These are phyloP conservation scores for Pichia thaimueangensis DNA, from an alignment of 805 yeast genomes.

Conservation along the genomic window DNA sequence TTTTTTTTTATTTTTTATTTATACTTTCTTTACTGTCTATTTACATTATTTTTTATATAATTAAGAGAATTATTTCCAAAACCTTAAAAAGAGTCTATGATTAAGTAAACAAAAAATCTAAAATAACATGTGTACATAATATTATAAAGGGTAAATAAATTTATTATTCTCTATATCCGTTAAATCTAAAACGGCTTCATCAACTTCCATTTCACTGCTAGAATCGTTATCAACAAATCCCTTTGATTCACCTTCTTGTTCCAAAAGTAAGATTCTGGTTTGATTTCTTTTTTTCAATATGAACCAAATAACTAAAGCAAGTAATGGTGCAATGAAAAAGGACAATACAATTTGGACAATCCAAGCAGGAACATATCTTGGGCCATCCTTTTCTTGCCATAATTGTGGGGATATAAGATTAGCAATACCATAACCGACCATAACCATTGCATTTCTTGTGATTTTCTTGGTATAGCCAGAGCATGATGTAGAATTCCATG, in stretches of 20 bases:
- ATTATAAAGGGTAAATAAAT: constrained; percentile 42
- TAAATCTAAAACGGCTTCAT: constrained; percentile 42
- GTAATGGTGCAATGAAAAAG: constrained; percentile 39
- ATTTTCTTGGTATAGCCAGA: constrained; percentile 47
- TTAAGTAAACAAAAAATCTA: not conserved
- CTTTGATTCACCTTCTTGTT: constrained; percentile 17
- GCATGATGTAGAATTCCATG: constrained; percentile 27
- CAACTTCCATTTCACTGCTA: constrained; percentile 24
- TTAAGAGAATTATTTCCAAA: too few species aligned
- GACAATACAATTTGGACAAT: constrained; percentile 49
- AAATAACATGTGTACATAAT: too few species aligned
- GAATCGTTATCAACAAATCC: constrained; percentile 26
- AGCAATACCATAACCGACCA: constrained; percentile 43
- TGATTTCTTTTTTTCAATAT: constrained; percentile 41
- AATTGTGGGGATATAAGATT: constrained; percentile 53
- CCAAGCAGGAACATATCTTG: constrained; percentile 47
- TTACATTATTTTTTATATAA: too few species aligned
- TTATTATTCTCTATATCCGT: constrained; percentile 48
- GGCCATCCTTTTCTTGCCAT: constrained; percentile 45
- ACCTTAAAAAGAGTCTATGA: not conserved
- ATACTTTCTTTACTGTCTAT: not conserved
- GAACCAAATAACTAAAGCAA: constrained; percentile 38
- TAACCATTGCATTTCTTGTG: constrained; percentile 40
- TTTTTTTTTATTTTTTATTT: not conserved
- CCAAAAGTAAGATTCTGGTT: constrained; percentile 13